Conservation (phyloP, 305 asterid species). For the Fraxinus sp. region DNA sequence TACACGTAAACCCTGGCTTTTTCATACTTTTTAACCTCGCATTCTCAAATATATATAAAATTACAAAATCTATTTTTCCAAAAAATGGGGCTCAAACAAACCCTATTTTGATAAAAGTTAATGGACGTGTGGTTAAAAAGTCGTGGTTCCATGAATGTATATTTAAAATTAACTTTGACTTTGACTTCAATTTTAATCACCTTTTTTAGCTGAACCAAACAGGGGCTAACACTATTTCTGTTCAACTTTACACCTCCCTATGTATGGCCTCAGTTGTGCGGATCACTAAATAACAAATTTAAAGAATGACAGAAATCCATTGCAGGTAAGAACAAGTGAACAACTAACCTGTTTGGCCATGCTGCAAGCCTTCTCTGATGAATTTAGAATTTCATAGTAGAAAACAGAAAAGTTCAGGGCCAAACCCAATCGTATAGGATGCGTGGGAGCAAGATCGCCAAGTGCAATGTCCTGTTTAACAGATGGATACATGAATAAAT, state of each 20-base stretch:
- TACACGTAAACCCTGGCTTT: background rate
- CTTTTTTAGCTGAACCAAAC: background rate
- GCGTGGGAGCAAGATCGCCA: slow-evolving; percentile 63
- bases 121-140: background rate
- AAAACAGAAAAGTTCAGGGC: slow-evolving; percentile 67
- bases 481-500: background rate
- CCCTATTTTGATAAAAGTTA: background rate
- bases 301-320: background rate
- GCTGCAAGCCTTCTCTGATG: slow-evolving; percentile 62
- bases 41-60: background rate
- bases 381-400: slow-evolving; percentile 62
- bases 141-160: background rate
- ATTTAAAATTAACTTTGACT: background rate
- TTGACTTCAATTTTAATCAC: background rate
- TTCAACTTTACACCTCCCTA: background rate
- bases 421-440: slow-evolving; percentile 67
- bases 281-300: background rate
- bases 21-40: background rate
- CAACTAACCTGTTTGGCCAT: slow-evolving; percentile 66
- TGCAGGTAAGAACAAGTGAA: background rate
- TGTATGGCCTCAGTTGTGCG: background rate
- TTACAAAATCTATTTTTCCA: too few species aligned
- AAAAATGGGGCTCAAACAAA: background rate
- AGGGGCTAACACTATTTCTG: background rate
- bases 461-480: slow-evolving; percentile 50